Percentiles rank a stretch among this genome's conserved stretches.
Conservation (phyloP, 2,329 filamentous ascomycete genomes). For the Ascochyta pisi region DNA sequence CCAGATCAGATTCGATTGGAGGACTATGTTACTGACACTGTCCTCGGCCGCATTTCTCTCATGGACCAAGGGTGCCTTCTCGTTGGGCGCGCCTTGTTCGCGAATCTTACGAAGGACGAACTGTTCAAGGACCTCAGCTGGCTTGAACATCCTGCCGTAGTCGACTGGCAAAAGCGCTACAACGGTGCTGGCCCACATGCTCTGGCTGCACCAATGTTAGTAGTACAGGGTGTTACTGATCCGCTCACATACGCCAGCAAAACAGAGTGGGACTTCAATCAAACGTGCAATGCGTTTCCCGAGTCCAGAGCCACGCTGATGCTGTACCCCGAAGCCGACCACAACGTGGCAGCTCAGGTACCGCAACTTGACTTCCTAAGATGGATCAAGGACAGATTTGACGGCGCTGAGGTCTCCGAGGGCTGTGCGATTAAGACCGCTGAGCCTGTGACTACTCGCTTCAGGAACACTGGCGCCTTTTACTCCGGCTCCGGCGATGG, state of each 20-base stretch:
- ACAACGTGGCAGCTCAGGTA: constrained; percentile 20
- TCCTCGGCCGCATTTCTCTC: constrained; percentile 23
- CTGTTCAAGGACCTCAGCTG: constrained; percentile 27
- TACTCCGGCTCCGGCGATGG: constrained; percentile 2
- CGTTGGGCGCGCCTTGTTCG: constrained; percentile 24
- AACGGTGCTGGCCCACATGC: constrained; percentile 31
- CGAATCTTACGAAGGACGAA: constrained; percentile 18
- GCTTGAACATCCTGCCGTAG: constrained; percentile 23
- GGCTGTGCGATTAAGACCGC: constrained; percentile 16
- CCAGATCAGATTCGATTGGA: constrained; percentile 20
- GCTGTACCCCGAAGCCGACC: constrained; percentile 27
- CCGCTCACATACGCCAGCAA: constrained; percentile 27
- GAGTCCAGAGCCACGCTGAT: constrained; percentile 18
- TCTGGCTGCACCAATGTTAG: constrained; percentile 32
- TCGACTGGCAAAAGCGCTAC: constrained; percentile 31
- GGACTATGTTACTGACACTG: constrained; percentile 27
- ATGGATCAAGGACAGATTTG: constrained; percentile 25
- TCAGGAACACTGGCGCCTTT: constrained; percentile 7
- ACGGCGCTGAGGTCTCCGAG: constrained; percentile 12
- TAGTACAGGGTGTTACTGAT: constrained; percentile 24
- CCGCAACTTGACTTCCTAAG: constrained; percentile 18
- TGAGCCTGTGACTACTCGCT: constrained; percentile 14
- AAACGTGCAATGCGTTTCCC: constrained; percentile 23
- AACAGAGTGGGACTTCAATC: constrained; percentile 29
- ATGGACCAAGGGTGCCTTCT: constrained; percentile 27